These are phyloP conservation scores for Boletus smithii DNA, from an alignment of 1,284 basidiomycete genomes.

Conservation along the genomic window DNA sequence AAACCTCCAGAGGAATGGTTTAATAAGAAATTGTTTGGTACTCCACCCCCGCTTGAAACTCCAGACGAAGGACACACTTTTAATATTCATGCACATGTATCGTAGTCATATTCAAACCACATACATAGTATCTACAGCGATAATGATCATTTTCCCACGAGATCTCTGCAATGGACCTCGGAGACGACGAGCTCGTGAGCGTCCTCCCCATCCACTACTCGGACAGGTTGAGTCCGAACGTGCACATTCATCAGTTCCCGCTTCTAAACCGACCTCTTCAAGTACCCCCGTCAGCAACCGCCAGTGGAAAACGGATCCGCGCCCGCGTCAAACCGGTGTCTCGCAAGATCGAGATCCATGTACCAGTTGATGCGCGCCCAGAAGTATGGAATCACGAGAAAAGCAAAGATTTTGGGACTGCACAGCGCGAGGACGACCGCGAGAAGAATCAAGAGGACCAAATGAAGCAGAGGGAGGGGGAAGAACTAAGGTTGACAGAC, in stretches of 20 bases:
- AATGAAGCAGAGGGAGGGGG: conserved; percentile 47
- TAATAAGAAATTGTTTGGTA: conserved; percentile 2
- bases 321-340: conserved; percentile 65
- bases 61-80: conserved; percentile 9
- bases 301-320: conserved; percentile 70
- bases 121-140: background rate
- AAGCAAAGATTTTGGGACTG: conserved; percentile 59
- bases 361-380: conserved; percentile 69
- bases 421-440: conserved; percentile 64
- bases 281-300: conserved; percentile 65
- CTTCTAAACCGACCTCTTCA: conserved; percentile 68
- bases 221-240: conserved; percentile 52
- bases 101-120: no score
- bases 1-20: conserved; percentile 6
- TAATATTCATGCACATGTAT: background rate
- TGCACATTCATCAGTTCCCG: conserved; percentile 78
- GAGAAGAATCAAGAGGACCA: conserved; percentile 66
- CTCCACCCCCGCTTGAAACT: conserved; percentile 5
- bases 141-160: conserved; percentile 17
- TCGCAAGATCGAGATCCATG: conserved; percentile 66
- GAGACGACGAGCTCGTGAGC: conserved; percentile 54
- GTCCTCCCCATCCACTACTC: conserved; percentile 70
- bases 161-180: conserved; percentile 21
- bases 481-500: conserved; percentile 61
- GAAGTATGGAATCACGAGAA: conserved; percentile 76